Percentiles rank a stretch among this genome's conserved stretches.
These are phyloP conservation scores for Tetragonia tetragonoides DNA, from an alignment of 148 eudicot species.

Conservation along the genomic window DNA sequence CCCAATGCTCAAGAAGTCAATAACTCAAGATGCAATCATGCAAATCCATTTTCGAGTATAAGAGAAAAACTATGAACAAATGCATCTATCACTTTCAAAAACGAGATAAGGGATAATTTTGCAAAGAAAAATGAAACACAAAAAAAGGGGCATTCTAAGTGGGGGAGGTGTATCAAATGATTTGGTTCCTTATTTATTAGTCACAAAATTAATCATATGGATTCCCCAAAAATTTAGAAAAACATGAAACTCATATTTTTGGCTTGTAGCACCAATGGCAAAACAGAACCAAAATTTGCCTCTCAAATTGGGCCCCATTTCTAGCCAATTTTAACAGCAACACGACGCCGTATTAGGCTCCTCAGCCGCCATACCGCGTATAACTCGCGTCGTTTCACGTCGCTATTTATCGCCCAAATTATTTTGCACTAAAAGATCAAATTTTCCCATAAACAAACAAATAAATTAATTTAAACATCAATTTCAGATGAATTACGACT, in stretches of 20 bases:
- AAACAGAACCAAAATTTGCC: background rate
- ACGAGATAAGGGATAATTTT: too few species aligned
- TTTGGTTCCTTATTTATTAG: background rate
- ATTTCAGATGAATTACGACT: background rate
- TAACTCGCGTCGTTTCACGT: slow-evolving; percentile 6
- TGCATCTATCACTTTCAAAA: background rate
- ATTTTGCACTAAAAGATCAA: background rate
- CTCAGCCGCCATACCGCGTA: slow-evolving; percentile 6
- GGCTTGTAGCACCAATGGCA: background rate
- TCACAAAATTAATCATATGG: too few species aligned
- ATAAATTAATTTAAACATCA: background rate
- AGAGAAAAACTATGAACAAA: background rate
- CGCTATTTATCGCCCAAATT: slow-evolving; percentile 1
- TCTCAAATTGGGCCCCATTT: background rate
- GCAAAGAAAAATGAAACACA: background rate
- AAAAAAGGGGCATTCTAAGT: background rate
- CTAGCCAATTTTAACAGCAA: background rate
- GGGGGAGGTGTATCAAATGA: background rate
- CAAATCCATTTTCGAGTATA: too few species aligned
- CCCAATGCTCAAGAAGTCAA: too few species aligned
- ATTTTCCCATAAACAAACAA: background rate
- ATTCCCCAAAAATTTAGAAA: too few species aligned
- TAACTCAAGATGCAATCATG: too few species aligned
- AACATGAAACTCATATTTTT: background rate
- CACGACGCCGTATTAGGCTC: background rate